Evolutionary conservation across 805 yeast species (phyloP).

Genomic region (Maudiozyma turicensis): DNA sequence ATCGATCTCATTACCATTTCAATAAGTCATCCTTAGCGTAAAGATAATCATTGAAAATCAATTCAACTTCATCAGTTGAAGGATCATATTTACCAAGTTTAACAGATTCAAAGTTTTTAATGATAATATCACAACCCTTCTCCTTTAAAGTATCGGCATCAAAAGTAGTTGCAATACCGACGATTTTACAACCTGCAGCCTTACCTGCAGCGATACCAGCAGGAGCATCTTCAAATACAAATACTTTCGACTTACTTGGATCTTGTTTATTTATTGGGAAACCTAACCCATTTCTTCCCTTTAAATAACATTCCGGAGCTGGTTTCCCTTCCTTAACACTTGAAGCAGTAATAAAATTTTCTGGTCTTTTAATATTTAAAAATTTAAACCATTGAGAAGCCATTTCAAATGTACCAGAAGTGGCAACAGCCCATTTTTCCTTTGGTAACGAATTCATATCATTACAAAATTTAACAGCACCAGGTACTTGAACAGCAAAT

Average conservation of each 20-base stretch:
- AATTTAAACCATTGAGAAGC: conserved; percentile 74
- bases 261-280: conserved; percentile 29
- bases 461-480: conserved; percentile 57
- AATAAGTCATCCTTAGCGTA: conserved; percentile 31
- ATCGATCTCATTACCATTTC: conserved; percentile 20
- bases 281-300: conserved; percentile 38
- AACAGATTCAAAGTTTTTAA: conserved; percentile 58
- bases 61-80: conserved; percentile 31
- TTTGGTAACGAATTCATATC: conserved; percentile 41
- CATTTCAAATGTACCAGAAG: conserved; percentile 70
- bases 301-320: conserved; percentile 70
- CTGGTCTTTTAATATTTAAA: conserved; percentile 52
- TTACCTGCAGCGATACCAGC: conserved; percentile 80
- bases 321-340: conserved; percentile 76
- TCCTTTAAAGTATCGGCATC: conserved; percentile 56
- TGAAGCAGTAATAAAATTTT: conserved; percentile 73
- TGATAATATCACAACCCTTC: conserved; percentile 76
- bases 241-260: conserved; percentile 34
- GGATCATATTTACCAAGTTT: conserved; percentile 45
- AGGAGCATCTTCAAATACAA: conserved; percentile 84
- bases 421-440: conserved; percentile 77
- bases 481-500: conserved; percentile 65
- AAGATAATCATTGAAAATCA: conserved; percentile 31
- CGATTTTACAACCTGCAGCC: conserved; percentile 71
- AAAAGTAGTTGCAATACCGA: conserved; percentile 78